Base-by-base conservation (phyloP, 257 asterid species). In the Osmanthus fragrans region DNA sequence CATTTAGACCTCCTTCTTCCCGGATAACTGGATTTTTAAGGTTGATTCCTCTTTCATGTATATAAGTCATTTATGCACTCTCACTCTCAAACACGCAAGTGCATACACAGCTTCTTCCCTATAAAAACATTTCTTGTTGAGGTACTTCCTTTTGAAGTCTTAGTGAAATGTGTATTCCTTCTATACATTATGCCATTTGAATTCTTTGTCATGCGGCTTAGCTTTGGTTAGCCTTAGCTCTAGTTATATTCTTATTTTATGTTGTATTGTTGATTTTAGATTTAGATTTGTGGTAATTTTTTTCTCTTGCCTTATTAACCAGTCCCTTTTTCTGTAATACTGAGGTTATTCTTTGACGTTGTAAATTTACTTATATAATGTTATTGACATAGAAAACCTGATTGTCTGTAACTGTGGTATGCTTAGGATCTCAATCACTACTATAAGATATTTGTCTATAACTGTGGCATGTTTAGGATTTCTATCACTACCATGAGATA, bases 11-110 rank as follows among this genome's bases (percentile, higher is more conserved):
- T 64, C 94, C 99, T 42, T 84, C 85, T 81, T 96, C 98, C 72
- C 89, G 99, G 58, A 84, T 94, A 82, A 88, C 89, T 80, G 99
- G 99, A 82, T 92, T 96, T 79, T 79, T 96, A 54, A 92, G 99
- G 98, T 96, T 69, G 32, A 71, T 18, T 73, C 72, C 67, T 71
- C 29, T n/a, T 67, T 40, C 39, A 33, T 49, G n/a, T n/a, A 71
- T 74, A 30, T 71, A 66, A 45, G 71, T 39, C 63, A 58, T 70
- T 65, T 15, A 40, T 45, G 30, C 39, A 49, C 33, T 74, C 49
- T 66, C 73, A 37, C 42, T 37, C 0, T 37, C 11, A 37, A 37
- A 37, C 12, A 37, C 3, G 18, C 54, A 29, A 23, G 21, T 33
- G 29, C 60, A 56, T 40, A 32, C 54, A 10, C 40, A 3, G 29